Evolutionary conservation across 148 eudicot species (phyloP).

Genomic region (Cornus suecica): DNA sequence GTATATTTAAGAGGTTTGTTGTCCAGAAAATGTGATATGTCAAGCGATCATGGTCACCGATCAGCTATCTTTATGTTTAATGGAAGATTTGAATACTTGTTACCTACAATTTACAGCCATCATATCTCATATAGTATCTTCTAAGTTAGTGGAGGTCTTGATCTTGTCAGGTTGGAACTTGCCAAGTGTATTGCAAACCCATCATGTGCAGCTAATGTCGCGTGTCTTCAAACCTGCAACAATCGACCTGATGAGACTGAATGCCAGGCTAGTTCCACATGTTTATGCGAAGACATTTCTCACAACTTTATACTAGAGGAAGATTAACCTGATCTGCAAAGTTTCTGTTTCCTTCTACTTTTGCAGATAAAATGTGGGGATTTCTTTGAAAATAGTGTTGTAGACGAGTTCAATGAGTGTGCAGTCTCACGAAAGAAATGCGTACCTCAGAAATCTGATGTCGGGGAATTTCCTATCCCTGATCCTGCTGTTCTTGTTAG

Average conservation of each 20-base stretch:
- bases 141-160: conserved; percentile 18
- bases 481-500: conserved; percentile 62
- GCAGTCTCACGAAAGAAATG: conserved; percentile 97
- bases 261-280: conserved; percentile 64
- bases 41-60: neutral
- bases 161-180: conserved; percentile 67
- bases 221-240: conserved; percentile 98
- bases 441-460: conserved; percentile 88
- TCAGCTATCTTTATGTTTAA: neutral
- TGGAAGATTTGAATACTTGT: neutral
- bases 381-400: conserved; percentile 86
- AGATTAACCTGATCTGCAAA: neutral
- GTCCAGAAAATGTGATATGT: neutral
- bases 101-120: neutral
- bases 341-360: neutral
- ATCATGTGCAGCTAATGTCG: conserved; percentile 96
- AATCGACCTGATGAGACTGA: conserved; percentile 96
- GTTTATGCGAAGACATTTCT: neutral
- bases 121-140: neutral
- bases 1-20: neutral
- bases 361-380: conserved; percentile 94
- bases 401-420: conserved; percentile 95
- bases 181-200: conserved; percentile 97
- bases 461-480: conserved; percentile 93
- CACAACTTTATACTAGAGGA: neutral